A percentile compares a stretch with the other conserved stretches of the same genome.
Evolutionary conservation across 2,329 filamentous ascomycete species (phyloP).

Genomic region (Penicillium digitatum): DNA sequence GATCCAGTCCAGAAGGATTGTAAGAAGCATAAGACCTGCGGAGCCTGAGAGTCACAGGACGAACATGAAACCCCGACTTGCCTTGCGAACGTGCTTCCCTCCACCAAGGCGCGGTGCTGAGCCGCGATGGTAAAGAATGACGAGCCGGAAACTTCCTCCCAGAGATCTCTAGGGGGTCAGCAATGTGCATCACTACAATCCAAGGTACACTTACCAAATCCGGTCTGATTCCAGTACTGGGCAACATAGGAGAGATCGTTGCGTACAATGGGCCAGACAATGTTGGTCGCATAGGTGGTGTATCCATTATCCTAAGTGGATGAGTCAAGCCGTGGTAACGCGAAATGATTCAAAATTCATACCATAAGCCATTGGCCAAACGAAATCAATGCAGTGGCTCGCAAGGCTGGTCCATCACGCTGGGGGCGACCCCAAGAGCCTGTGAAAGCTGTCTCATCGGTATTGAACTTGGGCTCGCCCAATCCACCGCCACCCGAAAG

Average conservation of each 20-base stretch:
- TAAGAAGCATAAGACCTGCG: constrained; percentile 68
- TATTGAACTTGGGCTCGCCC: constrained; percentile 70
- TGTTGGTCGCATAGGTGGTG: constrained; percentile 48
- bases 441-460: constrained; percentile 59
- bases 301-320: constrained; percentile 51
- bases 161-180: constrained; percentile 53
- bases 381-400: constrained; percentile 67
- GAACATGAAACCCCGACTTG: constrained; percentile 58
- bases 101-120: constrained; percentile 60
- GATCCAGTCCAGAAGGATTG: constrained; percentile 67
- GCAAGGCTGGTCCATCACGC: constrained; percentile 71
- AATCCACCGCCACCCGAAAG: constrained; percentile 49
- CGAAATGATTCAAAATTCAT: not conserved
- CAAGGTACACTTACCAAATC: constrained; percentile 48
- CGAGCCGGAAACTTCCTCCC: constrained; percentile 73
- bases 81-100: constrained; percentile 62
- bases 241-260: constrained; percentile 71
- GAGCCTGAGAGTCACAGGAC: constrained; percentile 61
- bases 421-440: constrained; percentile 72
- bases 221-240: constrained; percentile 50
- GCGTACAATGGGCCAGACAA: constrained; percentile 68
- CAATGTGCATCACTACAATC: accelerated
- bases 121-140: constrained; percentile 75
- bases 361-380: constrained; percentile 69
- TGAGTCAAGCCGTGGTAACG: constrained; percentile 3